Percentiles rank a stretch among this genome's conserved stretches.
Conservation (phyloP, 2,329 filamentous ascomycete genomes). For the Stemphylium beticola region DNA sequence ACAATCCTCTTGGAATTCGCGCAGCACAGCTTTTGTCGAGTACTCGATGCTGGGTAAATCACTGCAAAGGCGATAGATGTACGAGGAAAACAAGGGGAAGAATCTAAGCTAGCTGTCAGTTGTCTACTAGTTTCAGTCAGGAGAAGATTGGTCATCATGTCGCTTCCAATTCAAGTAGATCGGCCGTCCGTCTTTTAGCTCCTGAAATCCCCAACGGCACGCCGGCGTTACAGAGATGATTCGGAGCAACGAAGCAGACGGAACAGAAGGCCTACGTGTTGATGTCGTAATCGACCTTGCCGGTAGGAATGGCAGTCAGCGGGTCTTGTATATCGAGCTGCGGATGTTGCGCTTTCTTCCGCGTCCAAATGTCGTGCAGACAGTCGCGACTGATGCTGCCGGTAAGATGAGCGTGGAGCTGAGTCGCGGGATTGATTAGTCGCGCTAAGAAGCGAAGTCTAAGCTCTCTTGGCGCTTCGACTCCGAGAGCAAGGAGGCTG, state of each 20-base stretch:
- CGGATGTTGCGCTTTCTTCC: conserved; percentile 60
- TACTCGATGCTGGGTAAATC: conserved; percentile 65
- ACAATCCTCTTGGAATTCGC: conserved; percentile 69
- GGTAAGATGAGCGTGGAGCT: conserved; percentile 82
- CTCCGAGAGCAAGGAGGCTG: conserved; percentile 24
- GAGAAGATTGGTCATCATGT: neutral
- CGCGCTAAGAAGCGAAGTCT: conserved; percentile 36
- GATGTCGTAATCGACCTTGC: conserved; percentile 74
- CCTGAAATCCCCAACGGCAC: neutral
- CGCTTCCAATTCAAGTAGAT: neutral
- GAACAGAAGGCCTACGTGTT: conserved; percentile 61
- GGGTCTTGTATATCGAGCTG: conserved; percentile 70
- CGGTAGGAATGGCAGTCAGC: conserved; percentile 69
- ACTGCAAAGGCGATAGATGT: conserved; percentile 78
- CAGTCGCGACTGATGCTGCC: conserved; percentile 76
- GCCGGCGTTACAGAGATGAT: conserved; percentile 6
- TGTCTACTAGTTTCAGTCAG: neutral
- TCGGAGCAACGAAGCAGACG: conserved; percentile 10
- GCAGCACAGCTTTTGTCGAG: conserved; percentile 67
- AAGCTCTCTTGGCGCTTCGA: conserved; percentile 24
- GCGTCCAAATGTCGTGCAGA: conserved; percentile 75
- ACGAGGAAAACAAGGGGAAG: conserved; percentile 78
- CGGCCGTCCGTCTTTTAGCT: no score
- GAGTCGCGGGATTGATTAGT: conserved; percentile 35
- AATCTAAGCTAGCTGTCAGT: conserved; percentile 57